Evolutionary conservation across 352 stramenopile species (phyloP).

Genomic region (Phytophthora sojae): DNA sequence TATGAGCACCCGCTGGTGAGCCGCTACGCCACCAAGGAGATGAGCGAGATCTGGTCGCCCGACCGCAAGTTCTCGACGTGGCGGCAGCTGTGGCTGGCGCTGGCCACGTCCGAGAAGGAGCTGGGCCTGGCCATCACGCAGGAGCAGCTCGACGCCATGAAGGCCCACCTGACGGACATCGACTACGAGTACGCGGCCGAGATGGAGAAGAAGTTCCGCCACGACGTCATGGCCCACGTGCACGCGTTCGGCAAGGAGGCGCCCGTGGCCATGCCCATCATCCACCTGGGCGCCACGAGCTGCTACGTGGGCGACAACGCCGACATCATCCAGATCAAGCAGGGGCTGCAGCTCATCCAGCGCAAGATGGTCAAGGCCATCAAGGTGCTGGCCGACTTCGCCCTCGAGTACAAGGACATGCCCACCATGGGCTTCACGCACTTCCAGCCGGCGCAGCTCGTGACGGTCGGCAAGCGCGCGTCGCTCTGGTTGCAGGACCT

Average conservation of each 20-base stretch:
- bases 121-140: conserved; percentile 97
- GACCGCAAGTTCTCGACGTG: conserved; percentile 99
- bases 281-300: conserved; percentile 98
- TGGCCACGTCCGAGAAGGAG: conserved; percentile 97
- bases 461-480: conserved; percentile 98
- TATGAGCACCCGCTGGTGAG: conserved; percentile 92
- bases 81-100: conserved; percentile 98
- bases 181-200: conserved; percentile 97
- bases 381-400: conserved; percentile 95
- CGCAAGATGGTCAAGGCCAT: conserved; percentile 98
- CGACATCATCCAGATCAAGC: conserved; percentile 98
- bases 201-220: conserved; percentile 98
- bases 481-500: conserved; percentile 99
- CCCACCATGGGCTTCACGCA: conserved; percentile 99
- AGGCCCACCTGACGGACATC: conserved; percentile 96
- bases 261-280: conserved; percentile 97
- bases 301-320: conserved; percentile 99
- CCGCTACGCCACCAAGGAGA: conserved; percentile 99
- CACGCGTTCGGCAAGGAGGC: conserved; percentile 98
- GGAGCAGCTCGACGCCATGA: conserved; percentile 98
- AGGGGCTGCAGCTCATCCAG: conserved; percentile 96
- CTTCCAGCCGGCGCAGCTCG: conserved; percentile 99
- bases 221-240: conserved; percentile 99
- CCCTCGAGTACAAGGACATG: conserved; percentile 95
- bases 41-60: conserved; percentile 98